These are phyloP conservation scores for Trypanosoma conorhini DNA, from an alignment of 208 protist genomes.

Conservation along the genomic window DNA sequence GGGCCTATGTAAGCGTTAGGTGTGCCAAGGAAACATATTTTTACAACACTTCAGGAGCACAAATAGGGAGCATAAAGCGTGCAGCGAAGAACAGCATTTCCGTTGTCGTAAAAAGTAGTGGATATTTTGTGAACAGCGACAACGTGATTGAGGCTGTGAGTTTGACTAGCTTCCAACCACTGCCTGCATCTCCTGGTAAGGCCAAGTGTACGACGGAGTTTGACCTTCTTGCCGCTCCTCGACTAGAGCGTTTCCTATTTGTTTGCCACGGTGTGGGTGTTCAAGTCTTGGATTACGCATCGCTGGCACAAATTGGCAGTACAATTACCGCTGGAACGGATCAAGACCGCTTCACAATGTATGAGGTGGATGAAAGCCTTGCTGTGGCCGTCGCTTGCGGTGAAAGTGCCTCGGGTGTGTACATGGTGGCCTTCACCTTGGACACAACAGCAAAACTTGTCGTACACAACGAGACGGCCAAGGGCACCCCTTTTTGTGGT, in stretches of 20 bases:
- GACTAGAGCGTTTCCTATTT: slow-evolving; percentile 13
- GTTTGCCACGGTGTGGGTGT: slow-evolving; percentile 8
- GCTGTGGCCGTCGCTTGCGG: slow-evolving; percentile 22
- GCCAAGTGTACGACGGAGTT: slow-evolving; percentile 3
- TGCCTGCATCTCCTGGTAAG: background rate
- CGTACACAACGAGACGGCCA: background rate
- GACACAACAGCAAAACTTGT: background rate
- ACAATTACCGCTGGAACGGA: background rate
- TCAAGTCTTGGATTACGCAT: background rate
- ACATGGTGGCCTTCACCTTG: slow-evolving; percentile 18
- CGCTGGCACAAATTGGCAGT: slow-evolving; percentile 3
- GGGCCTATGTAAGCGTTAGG: slow-evolving; percentile 12
- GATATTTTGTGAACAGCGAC: slow-evolving; percentile 20
- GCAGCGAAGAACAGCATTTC: slow-evolving; percentile 5
- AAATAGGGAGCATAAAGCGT: background rate
- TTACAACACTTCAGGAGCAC: slow-evolving; percentile 6
- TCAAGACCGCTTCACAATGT: background rate
- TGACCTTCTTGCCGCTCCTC: slow-evolving; percentile 12
- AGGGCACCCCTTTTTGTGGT: slow-evolving; percentile 5
- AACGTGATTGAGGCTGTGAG: slow-evolving; percentile 14
- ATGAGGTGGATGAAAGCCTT: slow-evolving; percentile 14
- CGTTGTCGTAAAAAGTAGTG: slow-evolving; percentile 11
- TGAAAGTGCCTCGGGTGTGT: background rate
- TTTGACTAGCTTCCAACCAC: slow-evolving; percentile 7
- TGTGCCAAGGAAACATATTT: slow-evolving; percentile 1